Percentiles rank a stretch among this genome's conserved stretches.
Conservation (phyloP, 73 alveolate species). For the Tetrahymena thermophila region DNA sequence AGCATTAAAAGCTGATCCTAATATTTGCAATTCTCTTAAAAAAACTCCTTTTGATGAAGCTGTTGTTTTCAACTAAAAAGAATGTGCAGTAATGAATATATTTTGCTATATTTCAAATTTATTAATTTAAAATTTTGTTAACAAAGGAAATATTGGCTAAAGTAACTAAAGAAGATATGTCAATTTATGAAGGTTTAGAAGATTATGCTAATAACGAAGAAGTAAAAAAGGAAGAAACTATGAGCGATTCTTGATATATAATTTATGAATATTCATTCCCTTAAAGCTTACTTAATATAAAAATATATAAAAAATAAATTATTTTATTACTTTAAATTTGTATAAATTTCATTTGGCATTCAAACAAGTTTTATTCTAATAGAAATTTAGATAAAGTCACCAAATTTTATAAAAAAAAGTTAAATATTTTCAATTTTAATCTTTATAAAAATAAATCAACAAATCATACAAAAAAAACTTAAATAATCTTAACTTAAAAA, state of each 20-base stretch:
- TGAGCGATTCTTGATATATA: not conserved
- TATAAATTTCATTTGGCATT: no score
- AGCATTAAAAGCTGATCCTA: not conserved
- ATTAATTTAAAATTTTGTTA: not conserved
- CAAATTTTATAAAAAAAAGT: no score
- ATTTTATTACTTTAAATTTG: no score
- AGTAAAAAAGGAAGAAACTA: not conserved
- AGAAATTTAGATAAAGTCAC: no score
- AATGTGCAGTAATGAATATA: not conserved
- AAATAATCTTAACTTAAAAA: no score
- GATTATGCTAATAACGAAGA: not conserved
- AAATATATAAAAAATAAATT: not conserved
- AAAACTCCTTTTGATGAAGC: not conserved
- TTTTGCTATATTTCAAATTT: not conserved
- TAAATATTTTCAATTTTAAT: no score
- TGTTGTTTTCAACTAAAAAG: not conserved
- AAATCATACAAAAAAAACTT: no score
- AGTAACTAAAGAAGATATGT: not conserved
- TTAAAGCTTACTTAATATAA: not conserved
- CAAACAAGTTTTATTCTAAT: not conserved
- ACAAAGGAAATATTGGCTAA: not conserved
- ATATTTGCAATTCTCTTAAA: not conserved
- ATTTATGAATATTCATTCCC: not conserved
- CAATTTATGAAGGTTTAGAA: not conserved
- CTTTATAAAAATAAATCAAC: no score